These are phyloP conservation scores for Rhizopogon sp. DNA, from an alignment of 768 basidiomycete genomes.

Conservation along the genomic window DNA sequence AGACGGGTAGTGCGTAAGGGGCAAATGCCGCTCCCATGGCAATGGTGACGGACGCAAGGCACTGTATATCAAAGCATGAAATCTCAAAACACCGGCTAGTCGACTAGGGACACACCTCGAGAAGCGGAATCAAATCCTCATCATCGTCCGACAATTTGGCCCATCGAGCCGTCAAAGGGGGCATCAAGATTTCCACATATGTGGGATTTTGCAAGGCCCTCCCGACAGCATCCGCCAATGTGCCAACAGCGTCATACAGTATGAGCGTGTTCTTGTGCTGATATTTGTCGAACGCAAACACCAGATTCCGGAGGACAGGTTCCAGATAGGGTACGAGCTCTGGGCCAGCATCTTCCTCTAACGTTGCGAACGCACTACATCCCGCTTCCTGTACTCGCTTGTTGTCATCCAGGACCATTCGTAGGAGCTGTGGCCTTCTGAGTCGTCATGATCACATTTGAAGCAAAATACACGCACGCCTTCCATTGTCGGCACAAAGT, in stretches of 20 bases:
- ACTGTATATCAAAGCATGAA: slow-evolving; percentile 43
- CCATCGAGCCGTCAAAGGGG: slow-evolving; percentile 88
- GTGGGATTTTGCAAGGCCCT: slow-evolving; percentile 77
- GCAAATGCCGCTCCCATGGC: slow-evolving; percentile 89
- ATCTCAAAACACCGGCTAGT: background rate
- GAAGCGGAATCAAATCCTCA: slow-evolving; percentile 86
- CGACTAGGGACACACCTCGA: slow-evolving; percentile 63
- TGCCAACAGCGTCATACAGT: slow-evolving; percentile 97
- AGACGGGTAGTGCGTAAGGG: slow-evolving; percentile 86
- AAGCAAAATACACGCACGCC: slow-evolving; percentile 57
- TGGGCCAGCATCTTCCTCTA: slow-evolving; percentile 93
- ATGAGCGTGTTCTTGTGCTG: slow-evolving; percentile 99
- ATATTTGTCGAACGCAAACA: slow-evolving; percentile 95
- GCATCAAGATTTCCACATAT: slow-evolving; percentile 95
- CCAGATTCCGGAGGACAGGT: slow-evolving; percentile 90
- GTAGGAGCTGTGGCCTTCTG: slow-evolving; percentile 61
- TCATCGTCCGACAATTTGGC: slow-evolving; percentile 87
- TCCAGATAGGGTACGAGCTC: slow-evolving; percentile 92
- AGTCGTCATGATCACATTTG: background rate
- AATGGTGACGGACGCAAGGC: slow-evolving; percentile 95
- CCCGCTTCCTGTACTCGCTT: slow-evolving; percentile 99
- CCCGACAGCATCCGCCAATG: slow-evolving; percentile 95
- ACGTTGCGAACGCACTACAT: slow-evolving; percentile 96
- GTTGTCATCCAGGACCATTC: slow-evolving; percentile 97
- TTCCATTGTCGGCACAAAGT: slow-evolving; percentile 98